Conservation (phyloP, 1,284 basidiomycete genomes). For the Termitomyces sp. region DNA sequence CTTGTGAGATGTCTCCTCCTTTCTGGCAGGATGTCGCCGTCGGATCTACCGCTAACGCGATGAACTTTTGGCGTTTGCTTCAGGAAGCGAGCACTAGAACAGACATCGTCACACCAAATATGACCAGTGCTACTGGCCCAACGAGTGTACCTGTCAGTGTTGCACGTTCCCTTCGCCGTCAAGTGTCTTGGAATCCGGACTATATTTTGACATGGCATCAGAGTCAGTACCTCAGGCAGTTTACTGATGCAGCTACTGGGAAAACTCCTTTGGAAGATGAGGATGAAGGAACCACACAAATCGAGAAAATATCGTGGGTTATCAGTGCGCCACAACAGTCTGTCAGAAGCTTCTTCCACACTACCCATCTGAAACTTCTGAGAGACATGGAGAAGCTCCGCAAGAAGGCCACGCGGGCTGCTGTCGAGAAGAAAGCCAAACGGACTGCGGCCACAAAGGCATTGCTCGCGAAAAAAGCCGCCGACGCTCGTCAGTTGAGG, state of each 20-base stretch:
- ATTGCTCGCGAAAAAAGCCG: slow-evolving; percentile 50
- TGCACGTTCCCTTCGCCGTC: slow-evolving; percentile 44
- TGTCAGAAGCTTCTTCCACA: slow-evolving; percentile 42
- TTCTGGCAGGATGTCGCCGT: slow-evolving; percentile 47
- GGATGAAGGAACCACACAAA: slow-evolving; percentile 30
- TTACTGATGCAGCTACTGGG: slow-evolving; percentile 37
- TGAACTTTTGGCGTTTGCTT: slow-evolving; percentile 54
- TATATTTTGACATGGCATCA: slow-evolving; percentile 68
- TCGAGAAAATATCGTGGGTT: slow-evolving; percentile 47
- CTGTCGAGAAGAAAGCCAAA: slow-evolving; percentile 28
- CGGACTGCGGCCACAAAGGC: slow-evolving; percentile 41
- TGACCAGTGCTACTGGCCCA: slow-evolving; percentile 18
- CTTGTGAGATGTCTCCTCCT: slow-evolving; percentile 44
- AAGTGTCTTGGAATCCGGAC: slow-evolving; percentile 51
- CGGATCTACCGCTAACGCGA: slow-evolving; percentile 31
- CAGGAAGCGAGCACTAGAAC: slow-evolving; percentile 37
- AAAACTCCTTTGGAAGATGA: slow-evolving; percentile 47
- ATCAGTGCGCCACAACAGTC: slow-evolving; percentile 50
- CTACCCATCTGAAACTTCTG: slow-evolving; percentile 32
- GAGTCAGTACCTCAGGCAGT: slow-evolving; percentile 53
- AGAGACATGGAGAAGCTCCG: slow-evolving; percentile 40
- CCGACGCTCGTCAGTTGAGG: slow-evolving; percentile 47
- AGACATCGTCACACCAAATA: slow-evolving; percentile 15
- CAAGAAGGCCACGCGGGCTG: slow-evolving; percentile 22
- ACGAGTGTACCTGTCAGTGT: slow-evolving; percentile 24